Conservation (phyloP, 2,329 filamentous ascomycete genomes). For the Escovopsis sp. region DNA sequence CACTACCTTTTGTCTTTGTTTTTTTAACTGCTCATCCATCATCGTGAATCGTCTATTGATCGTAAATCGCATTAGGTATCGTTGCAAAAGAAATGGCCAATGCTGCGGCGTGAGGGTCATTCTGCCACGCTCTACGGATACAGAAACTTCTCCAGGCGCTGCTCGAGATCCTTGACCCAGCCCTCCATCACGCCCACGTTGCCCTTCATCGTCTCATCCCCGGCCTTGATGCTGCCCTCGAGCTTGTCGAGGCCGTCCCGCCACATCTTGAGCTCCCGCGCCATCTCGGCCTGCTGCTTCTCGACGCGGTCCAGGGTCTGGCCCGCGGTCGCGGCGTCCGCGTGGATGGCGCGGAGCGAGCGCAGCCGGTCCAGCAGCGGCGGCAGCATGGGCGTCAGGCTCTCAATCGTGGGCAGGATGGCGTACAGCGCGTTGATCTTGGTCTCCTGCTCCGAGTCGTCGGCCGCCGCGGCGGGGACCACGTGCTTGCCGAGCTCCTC, state of each 20-base stretch:
- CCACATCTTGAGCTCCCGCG: slow-evolving; percentile 75
- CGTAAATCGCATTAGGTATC: not conserved
- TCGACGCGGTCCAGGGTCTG: slow-evolving; percentile 67
- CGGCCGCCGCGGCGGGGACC: slow-evolving; percentile 24
- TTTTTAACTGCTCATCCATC: too few relatives aligned
- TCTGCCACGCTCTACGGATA: not conserved
- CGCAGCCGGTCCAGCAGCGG: slow-evolving; percentile 72
- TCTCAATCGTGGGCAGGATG: slow-evolving; percentile 77
- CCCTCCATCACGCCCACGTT: slow-evolving; percentile 78
- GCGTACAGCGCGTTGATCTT: slow-evolving; percentile 90
- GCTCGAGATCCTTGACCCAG: slow-evolving; percentile 81
- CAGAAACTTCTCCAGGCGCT: slow-evolving; percentile 48
- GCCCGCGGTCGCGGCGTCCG: slow-evolving; percentile 69
- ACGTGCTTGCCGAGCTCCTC: slow-evolving; percentile 38
- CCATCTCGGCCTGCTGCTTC: slow-evolving; percentile 66
- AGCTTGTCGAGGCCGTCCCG: slow-evolving; percentile 64
- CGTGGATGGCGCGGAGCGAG: slow-evolving; percentile 71
- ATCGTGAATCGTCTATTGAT: not conserved
- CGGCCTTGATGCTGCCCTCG: slow-evolving; percentile 57
- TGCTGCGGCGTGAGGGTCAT: not conserved
- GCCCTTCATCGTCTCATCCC: slow-evolving; percentile 53
- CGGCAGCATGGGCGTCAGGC: slow-evolving; percentile 69
- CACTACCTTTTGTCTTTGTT: too few relatives aligned
- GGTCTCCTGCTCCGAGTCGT: slow-evolving; percentile 56
- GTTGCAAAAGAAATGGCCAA: slow-evolving; percentile 2